These are phyloP conservation scores for Wickerhamiella nectarea DNA, from an alignment of 805 yeast species.

Conservation along the genomic window DNA sequence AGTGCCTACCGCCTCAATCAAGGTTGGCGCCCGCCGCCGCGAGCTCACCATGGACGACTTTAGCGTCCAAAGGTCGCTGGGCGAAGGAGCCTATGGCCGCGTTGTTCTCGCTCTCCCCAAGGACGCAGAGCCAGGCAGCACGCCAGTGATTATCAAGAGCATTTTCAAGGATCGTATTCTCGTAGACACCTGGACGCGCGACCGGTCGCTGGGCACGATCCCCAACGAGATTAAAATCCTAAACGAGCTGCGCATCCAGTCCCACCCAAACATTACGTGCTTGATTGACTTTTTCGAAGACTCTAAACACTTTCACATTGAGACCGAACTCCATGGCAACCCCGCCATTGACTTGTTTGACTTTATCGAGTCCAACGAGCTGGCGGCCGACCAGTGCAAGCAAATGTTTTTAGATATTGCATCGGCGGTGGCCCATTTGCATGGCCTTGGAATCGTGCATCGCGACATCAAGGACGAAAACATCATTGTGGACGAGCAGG, in stretches of 20 bases:
- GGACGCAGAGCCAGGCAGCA: constrained; percentile 47
- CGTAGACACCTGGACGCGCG: constrained; percentile 96
- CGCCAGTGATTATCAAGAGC: constrained; percentile 64
- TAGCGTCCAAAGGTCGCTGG: constrained; percentile 59
- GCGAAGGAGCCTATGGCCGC: constrained; percentile 95
- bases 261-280: constrained; percentile 78
- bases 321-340: constrained; percentile 77
- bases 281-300: constrained; percentile 90
- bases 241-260: constrained; percentile 53
- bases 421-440: constrained; percentile 69
- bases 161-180: constrained; percentile 84
- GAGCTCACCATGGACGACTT: constrained; percentile 63
- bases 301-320: constrained; percentile 74
- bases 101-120: constrained; percentile 62
- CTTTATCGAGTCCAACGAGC: constrained; percentile 70
- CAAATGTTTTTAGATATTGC: constrained; percentile 68
- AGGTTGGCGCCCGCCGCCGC: constrained; percentile 56
- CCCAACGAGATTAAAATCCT: constrained; percentile 94
- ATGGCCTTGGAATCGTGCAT: constrained; percentile 72
- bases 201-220: constrained; percentile 77
- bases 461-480: constrained; percentile 94
- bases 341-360: constrained; percentile 92
- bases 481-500: constrained; percentile 65
- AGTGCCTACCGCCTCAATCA: constrained; percentile 13
- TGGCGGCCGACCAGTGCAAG: constrained; percentile 68